phyloP scores from a whole-genome alignment of 2,329 filamentous ascomycete species.

The Fusarium sp. region DNA sequence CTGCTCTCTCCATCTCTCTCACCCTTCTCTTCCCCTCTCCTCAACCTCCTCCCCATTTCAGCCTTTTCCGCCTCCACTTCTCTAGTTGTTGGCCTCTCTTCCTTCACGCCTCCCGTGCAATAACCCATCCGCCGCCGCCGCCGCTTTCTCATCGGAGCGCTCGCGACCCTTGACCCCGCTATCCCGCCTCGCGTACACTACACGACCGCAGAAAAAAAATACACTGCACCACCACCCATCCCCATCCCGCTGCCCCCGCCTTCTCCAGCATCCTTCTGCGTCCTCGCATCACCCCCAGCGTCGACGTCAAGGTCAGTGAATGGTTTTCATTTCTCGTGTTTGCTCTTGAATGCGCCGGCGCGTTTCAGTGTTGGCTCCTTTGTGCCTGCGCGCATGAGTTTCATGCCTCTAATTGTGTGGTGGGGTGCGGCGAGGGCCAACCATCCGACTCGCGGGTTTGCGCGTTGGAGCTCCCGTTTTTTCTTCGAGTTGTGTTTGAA shows the following conservation, averaged over 20 bases:
- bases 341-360: neutral
- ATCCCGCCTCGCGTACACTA: constrained; percentile 45
- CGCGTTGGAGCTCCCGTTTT: constrained; percentile 17
- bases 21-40: constrained; percentile 41
- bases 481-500: neutral
- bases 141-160: constrained; percentile 37
- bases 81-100: constrained; percentile 34
- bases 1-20: constrained; percentile 36
- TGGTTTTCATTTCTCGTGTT: neutral
- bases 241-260: constrained; percentile 33
- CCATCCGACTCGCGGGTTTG: constrained; percentile 16
- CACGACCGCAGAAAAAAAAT: constrained; percentile 45
- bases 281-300: constrained; percentile 36
- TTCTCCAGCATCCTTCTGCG: constrained; percentile 32
- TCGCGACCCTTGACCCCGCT: constrained; percentile 48
- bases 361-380: neutral
- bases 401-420: constrained; percentile 12
- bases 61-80: constrained; percentile 36
- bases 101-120: constrained; percentile 35
- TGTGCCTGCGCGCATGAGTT: neutral
- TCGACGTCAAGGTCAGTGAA: constrained; percentile 41
- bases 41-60: constrained; percentile 35
- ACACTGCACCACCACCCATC: constrained; percentile 36
- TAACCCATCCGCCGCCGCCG: constrained; percentile 33
- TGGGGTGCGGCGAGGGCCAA: constrained; percentile 11